Conservation (phyloP, 176 grass and related monocot species). For the Ensete ventricosum region DNA sequence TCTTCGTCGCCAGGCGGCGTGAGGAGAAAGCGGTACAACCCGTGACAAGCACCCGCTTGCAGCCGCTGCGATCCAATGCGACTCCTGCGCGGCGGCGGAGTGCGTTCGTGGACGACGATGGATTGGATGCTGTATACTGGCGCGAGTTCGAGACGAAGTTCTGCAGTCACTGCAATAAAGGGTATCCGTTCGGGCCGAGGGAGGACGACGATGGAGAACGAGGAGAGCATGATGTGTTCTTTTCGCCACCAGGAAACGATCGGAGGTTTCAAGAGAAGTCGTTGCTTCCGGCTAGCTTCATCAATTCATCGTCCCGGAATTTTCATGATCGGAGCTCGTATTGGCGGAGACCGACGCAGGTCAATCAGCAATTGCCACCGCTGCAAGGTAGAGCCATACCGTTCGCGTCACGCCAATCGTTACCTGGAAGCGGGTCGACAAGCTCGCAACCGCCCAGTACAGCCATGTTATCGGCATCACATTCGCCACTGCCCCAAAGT, state of each 20-base stretch:
- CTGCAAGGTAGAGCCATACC: neutral
- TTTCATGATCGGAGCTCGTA: neutral
- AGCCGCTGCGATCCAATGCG: neutral
- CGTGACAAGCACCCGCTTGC: conserved; percentile 18
- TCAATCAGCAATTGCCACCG: conserved; percentile 10
- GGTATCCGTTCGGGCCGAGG: neutral
- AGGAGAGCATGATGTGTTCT: too few relatives aligned
- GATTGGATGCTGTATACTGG: conserved; percentile 69
- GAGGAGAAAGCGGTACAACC: conserved; percentile 6
- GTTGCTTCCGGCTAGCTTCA: neutral
- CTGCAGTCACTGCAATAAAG: neutral
- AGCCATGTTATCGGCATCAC: too few relatives aligned
- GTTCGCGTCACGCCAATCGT: neutral
- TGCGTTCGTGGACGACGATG: conserved; percentile 72
- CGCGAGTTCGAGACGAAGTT: conserved; percentile 40
- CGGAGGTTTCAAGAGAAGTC: neutral
- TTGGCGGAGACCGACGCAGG: neutral
- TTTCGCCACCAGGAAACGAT: neutral
- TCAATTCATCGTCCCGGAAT: neutral
- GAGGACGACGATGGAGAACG: neutral
- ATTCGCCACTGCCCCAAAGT: neutral
- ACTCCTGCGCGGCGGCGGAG: neutral
- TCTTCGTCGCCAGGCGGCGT: conserved; percentile 24
- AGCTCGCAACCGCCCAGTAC: neutral
- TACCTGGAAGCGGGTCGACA: neutral